Conservation (phyloP, 495 filamentous ascomycete species). For the Cryomyces minteri region DNA sequence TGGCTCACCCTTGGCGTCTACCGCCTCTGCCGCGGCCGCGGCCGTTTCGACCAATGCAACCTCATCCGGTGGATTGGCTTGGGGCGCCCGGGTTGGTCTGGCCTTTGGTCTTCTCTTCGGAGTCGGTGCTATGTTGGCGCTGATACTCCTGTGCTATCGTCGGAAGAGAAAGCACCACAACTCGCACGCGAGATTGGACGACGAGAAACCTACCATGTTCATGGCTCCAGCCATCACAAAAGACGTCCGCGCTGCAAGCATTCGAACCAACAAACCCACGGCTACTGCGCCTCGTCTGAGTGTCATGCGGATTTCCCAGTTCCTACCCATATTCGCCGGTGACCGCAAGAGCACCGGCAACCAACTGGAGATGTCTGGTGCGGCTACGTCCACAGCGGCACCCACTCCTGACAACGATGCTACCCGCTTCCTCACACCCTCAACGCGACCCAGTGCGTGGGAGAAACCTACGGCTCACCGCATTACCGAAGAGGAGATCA, state of each 20-base stretch:
- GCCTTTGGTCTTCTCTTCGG: constrained; percentile 57
- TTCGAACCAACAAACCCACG: constrained; percentile 23
- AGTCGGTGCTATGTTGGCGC: constrained; percentile 37
- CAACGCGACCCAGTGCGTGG: constrained; percentile 24
- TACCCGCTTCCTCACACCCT: constrained; percentile 4
- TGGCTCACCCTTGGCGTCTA: too few species aligned
- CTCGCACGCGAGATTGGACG: constrained; percentile 28
- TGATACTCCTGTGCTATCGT: constrained; percentile 45
- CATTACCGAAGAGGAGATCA: constrained; percentile 19
- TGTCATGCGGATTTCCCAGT: constrained; percentile 73
- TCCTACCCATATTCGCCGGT: constrained; percentile 48
- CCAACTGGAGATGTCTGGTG: constrained; percentile 24
- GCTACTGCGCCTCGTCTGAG: constrained; percentile 56
- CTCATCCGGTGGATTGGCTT: constrained; percentile 30
- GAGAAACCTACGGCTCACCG: constrained; percentile 27
- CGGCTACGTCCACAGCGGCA: constrained; percentile 4
- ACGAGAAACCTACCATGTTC: constrained; percentile 36
- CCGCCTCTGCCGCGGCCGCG: constrained; percentile 4
- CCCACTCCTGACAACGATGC: constrained; percentile 4
- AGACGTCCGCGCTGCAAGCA: constrained; percentile 18
- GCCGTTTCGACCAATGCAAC: constrained; percentile 7
- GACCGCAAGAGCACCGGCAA: constrained; percentile 23
- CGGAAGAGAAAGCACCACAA: constrained; percentile 45
- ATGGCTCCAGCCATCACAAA: constrained; percentile 11
- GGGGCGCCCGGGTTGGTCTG: constrained; percentile 65